Base-by-base conservation (phyloP, 768 basidiomycete genomes). In the Strobilomyces dryophilus region DNA sequence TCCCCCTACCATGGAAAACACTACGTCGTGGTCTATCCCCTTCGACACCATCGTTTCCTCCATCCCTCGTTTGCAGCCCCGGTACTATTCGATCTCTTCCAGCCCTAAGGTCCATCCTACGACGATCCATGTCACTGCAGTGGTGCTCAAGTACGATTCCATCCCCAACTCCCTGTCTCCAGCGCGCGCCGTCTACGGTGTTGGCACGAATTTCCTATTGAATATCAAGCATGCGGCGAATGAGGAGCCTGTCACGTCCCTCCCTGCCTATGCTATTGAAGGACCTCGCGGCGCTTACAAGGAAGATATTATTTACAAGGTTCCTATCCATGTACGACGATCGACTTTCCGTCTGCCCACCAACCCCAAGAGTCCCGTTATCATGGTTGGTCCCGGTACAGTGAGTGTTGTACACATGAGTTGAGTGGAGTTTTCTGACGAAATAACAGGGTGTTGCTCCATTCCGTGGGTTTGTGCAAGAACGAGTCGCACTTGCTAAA, bases 381-480 rank as follows among this genome's bases (percentile, higher is more conserved):
- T 99, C 72, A 98, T 99, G 97, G 83, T 99, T 68, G 97, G 97
- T 39, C 97, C 97, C 56, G 97, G 97, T 49, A 99, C 95, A 52
- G 94, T 95, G 68, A 74, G 91, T 81, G 37, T 36, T 43, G 18
- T 21, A 8, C 31, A 14, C 18, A 26, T n/a, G n/a, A n/a, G n/a
- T n/a, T n/a, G n/a, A n/a, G n/a, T n/a, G n/a, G n/a, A n/a, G n/a
- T 49, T 45, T 55, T 43, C 42, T 56, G 59, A 60, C 43, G 37
- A 45, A 20, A 40, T 56, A 37, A 57, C 53, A 95, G 93, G 97
- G 97, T 76, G 94, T 99, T 51, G 97, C 97, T 43, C 97, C 97
- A 9, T 99, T 99, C 91, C 90, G 97, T 56, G 97, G 95, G 2
- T 99, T 99, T 71, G 82, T 98, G 9, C 97, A 99, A 73, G 97